Base-by-base conservation (phyloP, 192 early-diverging fungal genomes). In the Allomyces macrogynus region DNA sequence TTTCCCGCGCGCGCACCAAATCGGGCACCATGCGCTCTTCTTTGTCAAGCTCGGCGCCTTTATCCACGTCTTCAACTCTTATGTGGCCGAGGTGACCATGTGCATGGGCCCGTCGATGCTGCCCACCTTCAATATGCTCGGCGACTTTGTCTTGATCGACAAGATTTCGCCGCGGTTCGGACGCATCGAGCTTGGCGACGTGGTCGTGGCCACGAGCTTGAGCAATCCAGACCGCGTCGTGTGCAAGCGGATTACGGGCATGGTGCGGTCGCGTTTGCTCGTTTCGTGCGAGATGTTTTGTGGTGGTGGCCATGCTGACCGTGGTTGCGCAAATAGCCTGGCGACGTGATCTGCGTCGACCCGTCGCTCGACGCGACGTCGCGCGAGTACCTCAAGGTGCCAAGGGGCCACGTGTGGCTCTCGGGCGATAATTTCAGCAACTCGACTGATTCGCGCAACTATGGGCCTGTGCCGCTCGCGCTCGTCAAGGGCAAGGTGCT, bases 81-180 rank as follows among this genome's bases (percentile, higher is more conserved):
- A 40, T 22, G 40, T 63, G 12, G 25, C 25, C 25, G 25, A 63
- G 40, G 40, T 26, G 16, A 63, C 25, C 18, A 63, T 63, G 62
- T 86, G 83, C 66, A 75, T 85, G 42, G 92, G 92, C 1, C 89
- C 90, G 14, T 91, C 89, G 27, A 95, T 95, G 92, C 77, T 92
- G 22, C 93, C 93, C 3, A 92, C 88, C 23, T 80, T 93, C 57
- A 91, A 89, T 72, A 78, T 89, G 73, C 68, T 74, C 2, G 91
- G 91, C 32, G 91, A 93, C 69, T 57, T 88, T 54, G 81, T 93
- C 20, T 68, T 81, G 23, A 71, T 89, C 60, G 91, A 91, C 63
- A 80, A 82, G 65, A 63, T 92, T 23, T 79, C 85, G 0, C 76
- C 69, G 18, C 68, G 71, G 10, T 77, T 81, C 67, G 75, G 75